Conservation (phyloP, 192 early-diverging fungal genomes). For the Entomortierella beljakovae region DNA sequence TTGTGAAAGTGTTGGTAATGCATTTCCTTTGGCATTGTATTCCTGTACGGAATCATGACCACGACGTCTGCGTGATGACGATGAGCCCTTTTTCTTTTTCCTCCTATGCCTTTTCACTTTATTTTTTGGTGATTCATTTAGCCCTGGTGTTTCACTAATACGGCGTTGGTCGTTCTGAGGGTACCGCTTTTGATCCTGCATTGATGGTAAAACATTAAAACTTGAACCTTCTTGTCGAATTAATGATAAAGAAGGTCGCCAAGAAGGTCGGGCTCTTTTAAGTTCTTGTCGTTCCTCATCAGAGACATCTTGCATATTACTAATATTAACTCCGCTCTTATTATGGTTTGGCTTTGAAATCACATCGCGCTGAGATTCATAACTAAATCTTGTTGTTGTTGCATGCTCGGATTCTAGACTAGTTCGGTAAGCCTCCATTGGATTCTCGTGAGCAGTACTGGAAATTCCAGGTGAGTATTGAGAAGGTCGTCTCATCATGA, state of each 20-base stretch:
- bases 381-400: slow-evolving; percentile 5
- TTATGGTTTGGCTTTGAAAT: background rate
- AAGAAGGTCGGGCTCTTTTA: slow-evolving; percentile 12
- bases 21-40: too few species aligned
- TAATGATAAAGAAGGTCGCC: slow-evolving; percentile 42
- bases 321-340: background rate
- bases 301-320: slow-evolving; percentile 8
- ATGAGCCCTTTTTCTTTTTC: background rate
- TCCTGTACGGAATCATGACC: too few species aligned
- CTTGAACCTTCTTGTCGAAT: slow-evolving; percentile 39
- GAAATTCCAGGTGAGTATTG: background rate
- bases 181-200: slow-evolving; percentile 12
- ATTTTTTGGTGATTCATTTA: background rate
- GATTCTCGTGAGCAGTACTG: too few species aligned
- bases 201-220: background rate
- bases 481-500: background rate
- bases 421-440: too few species aligned
- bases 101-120: background rate
- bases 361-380: slow-evolving; percentile 13
- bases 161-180: slow-evolving; percentile 41
- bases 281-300: slow-evolving; percentile 28
- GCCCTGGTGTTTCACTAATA: slow-evolving; percentile 3
- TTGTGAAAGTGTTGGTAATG: too few species aligned
- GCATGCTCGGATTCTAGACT: slow-evolving; percentile 12
- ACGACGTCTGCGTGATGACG: too few species aligned